Evolutionary conservation across 768 basidiomycete species (phyloP).

Genomic region (Strobilomyces echinocephalus): DNA sequence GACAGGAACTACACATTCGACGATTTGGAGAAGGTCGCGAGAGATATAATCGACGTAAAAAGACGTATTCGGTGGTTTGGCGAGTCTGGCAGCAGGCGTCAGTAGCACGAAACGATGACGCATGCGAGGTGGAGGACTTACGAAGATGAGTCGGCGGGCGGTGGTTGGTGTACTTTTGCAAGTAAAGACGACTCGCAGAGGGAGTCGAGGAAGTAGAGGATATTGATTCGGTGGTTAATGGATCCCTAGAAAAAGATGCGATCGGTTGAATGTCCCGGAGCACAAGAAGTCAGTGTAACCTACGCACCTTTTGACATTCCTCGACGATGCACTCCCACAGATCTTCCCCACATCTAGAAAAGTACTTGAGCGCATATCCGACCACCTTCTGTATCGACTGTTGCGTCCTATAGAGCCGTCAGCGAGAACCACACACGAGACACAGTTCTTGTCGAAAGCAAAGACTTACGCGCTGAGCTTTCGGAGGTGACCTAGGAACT

Average conservation of each 20-base stretch:
- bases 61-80: constrained; percentile 36
- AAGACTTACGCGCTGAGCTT: constrained; percentile 58
- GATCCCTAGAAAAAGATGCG: constrained; percentile 49
- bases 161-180: constrained; percentile 49
- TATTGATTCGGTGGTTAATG: constrained; percentile 89
- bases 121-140: neutral
- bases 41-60: constrained; percentile 76
- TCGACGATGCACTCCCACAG: constrained; percentile 92
- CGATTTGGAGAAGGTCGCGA: constrained; percentile 72
- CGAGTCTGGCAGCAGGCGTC: constrained; percentile 18
- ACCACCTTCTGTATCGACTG: constrained; percentile 88
- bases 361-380: constrained; percentile 79
- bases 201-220: constrained; percentile 86
- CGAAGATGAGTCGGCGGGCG: constrained; percentile 25
- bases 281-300: neutral
- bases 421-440: no score
- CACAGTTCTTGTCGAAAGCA: neutral
- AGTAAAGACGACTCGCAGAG: constrained; percentile 76
- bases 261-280: no score
- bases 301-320: constrained; percentile 76
- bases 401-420: constrained; percentile 53
- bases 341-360: constrained; percentile 81
- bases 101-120: neutral
- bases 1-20: constrained; percentile 82
- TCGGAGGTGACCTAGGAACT: constrained; percentile 58